Percentiles rank a stretch among this genome's conserved stretches.
These are phyloP conservation scores for Ascochyta pisi DNA, from an alignment of 2,329 filamentous ascomycete species.

Conservation along the genomic window DNA sequence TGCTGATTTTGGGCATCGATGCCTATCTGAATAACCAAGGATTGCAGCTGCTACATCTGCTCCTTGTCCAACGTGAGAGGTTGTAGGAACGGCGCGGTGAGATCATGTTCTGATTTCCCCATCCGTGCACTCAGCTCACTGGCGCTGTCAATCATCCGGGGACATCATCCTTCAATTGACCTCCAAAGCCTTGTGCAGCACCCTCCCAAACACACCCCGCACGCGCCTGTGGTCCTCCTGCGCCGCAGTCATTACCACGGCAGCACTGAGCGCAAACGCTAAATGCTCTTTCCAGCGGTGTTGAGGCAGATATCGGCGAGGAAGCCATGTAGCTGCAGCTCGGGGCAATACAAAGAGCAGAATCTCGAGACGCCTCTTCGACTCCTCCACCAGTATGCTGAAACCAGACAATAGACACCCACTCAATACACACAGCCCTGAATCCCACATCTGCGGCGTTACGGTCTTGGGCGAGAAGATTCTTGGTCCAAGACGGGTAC, in stretches of 20 bases:
- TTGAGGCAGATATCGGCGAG: slow-evolving; percentile 65
- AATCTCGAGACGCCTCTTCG: slow-evolving; percentile 73
- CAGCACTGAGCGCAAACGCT: slow-evolving; percentile 40
- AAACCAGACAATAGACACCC: slow-evolving; percentile 81
- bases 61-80: no score
- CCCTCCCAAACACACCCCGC: slow-evolving; percentile 38
- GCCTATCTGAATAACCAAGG: no score
- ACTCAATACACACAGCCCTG: slow-evolving; percentile 71
- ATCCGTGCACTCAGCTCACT: background rate
- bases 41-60: no score
- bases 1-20: no score
- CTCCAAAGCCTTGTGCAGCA: slow-evolving; percentile 22
- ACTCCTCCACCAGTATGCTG: slow-evolving; percentile 77
- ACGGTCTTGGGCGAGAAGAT: slow-evolving; percentile 65
- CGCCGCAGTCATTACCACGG: slow-evolving; percentile 39
- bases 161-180: background rate
- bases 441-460: slow-evolving; percentile 64
- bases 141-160: background rate
- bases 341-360: slow-evolving; percentile 81
- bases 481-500: slow-evolving; percentile 75
- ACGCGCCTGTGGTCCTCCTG: slow-evolving; percentile 36
- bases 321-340: slow-evolving; percentile 76
- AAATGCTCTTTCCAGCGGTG: slow-evolving; percentile 42
- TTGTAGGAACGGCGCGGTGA: no score
- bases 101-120: no score